phyloP scores from a whole-genome alignment of 768 basidiomycete species.

The Naganishia antarctica region DNA sequence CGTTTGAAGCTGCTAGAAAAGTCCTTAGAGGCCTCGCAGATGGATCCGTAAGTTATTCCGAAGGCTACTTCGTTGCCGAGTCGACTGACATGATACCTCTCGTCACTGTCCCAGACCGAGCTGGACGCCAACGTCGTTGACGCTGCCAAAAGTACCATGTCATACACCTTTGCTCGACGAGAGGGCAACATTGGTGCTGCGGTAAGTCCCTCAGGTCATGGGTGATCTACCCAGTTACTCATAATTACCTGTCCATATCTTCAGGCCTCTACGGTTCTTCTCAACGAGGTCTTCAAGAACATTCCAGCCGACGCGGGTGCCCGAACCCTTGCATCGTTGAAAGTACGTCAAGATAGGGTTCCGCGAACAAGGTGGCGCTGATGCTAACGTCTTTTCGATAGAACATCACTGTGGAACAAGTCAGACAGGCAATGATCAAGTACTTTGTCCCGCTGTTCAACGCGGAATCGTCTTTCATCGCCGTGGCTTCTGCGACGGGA shows the following conservation, averaged over 20 bases:
- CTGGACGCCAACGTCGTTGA: conserved; percentile 77
- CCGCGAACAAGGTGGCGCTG: too few species aligned
- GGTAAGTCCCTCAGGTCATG: conserved; percentile 53
- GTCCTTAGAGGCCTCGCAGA: conserved; percentile 75
- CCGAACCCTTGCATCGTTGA: conserved; percentile 70
- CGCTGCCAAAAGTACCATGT: conserved; percentile 85
- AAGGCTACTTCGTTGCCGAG: conserved; percentile 15
- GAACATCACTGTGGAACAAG: conserved; percentile 71
- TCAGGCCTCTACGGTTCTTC: conserved; percentile 75
- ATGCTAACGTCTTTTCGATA: conserved; percentile 39
- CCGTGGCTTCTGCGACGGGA: conserved; percentile 75
- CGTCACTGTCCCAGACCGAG: conserved; percentile 57
- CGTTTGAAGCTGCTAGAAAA: conserved; percentile 71
- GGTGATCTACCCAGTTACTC: not conserved
- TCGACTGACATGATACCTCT: conserved; percentile 8
- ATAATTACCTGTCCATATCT: not conserved
- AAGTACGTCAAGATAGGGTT: conserved; percentile 43
- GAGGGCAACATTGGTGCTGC: conserved; percentile 84
- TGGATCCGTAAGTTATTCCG: conserved; percentile 59
- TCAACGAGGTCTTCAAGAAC: conserved; percentile 84
- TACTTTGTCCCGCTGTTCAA: conserved; percentile 83
- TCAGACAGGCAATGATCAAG: conserved; percentile 62
- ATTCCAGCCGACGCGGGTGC: conserved; percentile 69
- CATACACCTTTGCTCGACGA: conserved; percentile 70
- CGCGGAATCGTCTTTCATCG: conserved; percentile 66